Evolutionary conservation across 768 basidiomycete genomes (phyloP).

Genomic region (Auricularia cornea): DNA sequence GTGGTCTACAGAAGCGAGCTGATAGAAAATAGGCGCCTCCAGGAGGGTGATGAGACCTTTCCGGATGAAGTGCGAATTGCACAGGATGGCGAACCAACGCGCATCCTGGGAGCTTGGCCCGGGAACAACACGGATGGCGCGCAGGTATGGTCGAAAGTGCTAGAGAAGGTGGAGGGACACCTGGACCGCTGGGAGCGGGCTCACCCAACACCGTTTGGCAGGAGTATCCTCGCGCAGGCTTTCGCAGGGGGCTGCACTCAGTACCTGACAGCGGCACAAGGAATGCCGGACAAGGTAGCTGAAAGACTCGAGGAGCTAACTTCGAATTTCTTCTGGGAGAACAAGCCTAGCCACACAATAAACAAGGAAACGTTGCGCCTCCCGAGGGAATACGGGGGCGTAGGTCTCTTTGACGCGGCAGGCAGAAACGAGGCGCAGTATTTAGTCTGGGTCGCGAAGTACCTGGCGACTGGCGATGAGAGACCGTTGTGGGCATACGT

Average conservation of each 20-base stretch:
- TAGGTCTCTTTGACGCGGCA: not conserved
- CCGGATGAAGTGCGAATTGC: slow-evolving; percentile 6
- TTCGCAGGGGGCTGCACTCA: not conserved
- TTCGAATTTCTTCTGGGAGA: not conserved
- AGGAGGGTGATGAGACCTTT: not conserved
- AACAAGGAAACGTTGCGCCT: not conserved
- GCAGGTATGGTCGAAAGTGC: not conserved
- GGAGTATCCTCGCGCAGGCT: not conserved
- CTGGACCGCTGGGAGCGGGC: not conserved
- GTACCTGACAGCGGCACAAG: not conserved
- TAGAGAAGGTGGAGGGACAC: slow-evolving; percentile 4
- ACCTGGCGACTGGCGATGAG: not conserved
- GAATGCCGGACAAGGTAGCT: not conserved
- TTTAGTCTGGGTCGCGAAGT: not conserved
- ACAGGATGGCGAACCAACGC: slow-evolving; percentile 3
- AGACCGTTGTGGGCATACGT: not conserved
- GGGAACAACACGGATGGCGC: slow-evolving; percentile 4
- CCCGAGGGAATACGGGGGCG: not conserved
- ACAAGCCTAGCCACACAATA: not conserved
- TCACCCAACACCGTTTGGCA: not conserved
- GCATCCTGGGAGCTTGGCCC: slow-evolving; percentile 6
- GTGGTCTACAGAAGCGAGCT: too few relatives aligned
- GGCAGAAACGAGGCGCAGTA: not conserved
- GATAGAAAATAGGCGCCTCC: not conserved
- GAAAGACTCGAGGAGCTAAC: not conserved